Conservation (phyloP, 2,329 filamentous ascomycete species). For the Venturia oleaginea region DNA sequence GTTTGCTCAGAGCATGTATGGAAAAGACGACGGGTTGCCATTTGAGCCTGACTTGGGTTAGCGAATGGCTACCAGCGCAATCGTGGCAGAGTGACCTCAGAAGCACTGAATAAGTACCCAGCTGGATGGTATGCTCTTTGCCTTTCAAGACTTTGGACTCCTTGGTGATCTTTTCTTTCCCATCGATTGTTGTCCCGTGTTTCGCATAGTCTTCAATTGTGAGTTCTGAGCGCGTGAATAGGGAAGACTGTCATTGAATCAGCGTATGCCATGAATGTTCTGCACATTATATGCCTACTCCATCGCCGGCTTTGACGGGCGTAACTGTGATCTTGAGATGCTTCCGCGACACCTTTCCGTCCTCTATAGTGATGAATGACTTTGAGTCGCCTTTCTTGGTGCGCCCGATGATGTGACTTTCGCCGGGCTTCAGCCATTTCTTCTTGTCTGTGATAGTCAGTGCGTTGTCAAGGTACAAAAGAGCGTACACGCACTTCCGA, state of each 20-base stretch:
- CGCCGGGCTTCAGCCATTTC: constrained; percentile 13
- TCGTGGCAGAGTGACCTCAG: constrained; percentile 41
- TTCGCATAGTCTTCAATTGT: constrained; percentile 73
- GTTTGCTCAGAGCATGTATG: constrained; percentile 64
- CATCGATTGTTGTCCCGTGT: constrained; percentile 72
- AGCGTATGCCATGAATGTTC: neutral
- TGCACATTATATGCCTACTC: constrained; percentile 38
- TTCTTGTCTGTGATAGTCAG: constrained; percentile 8
- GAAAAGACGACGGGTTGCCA: constrained; percentile 78
- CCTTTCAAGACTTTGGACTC: constrained; percentile 47
- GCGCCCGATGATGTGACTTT: constrained; percentile 5
- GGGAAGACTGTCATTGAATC: constrained; percentile 41
- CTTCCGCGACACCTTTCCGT: constrained; percentile 78
- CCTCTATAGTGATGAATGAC: constrained; percentile 37
- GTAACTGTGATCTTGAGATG: constrained; percentile 73
- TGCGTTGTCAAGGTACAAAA: neutral
- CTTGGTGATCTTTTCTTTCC: constrained; percentile 54
- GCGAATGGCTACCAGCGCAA: neutral
- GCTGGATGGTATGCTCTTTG: constrained; percentile 54
- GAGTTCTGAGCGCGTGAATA: constrained; percentile 58
- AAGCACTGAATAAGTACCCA: constrained; percentile 60
- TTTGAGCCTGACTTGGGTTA: constrained; percentile 47
- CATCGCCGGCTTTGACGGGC: constrained; percentile 55
- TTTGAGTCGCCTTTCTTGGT: constrained; percentile 1
- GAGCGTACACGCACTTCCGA: neutral